Evolutionary conservation across 352 stramenopile species (phyloP), one percentile per base, ranked within the genome.

Genomic region (Thalassiosira exigua): DNA sequence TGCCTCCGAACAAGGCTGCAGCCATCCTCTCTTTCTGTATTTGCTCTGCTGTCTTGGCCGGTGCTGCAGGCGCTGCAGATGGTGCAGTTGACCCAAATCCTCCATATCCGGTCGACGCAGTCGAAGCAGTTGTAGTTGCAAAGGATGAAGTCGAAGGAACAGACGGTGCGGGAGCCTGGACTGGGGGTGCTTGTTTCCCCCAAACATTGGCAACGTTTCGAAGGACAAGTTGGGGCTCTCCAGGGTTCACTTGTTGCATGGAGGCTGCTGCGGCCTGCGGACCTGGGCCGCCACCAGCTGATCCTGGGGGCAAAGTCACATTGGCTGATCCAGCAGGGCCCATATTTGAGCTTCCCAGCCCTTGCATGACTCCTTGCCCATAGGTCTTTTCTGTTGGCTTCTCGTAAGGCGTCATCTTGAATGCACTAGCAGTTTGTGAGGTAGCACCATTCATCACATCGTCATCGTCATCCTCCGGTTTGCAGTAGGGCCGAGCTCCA

Each of bases 1-100:
- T 96, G 27, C 97, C 97, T 39, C 97, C 96, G 85, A 99, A 99
- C 53, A 99, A 93, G 5, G 96, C 96, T 11, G 96, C 97, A 41
- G 97, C 97, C 88, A 98, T 94, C 72, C 87, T 80, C 84, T 96
- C 92, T 70, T 95, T 95, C 64, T 96, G 88, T 9, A 90, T 67
- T 60, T 93, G 83, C 61, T 94, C 90, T 22, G 75, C 79, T 19
- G 90, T 89, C 69, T 94, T 95, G 41, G 67, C 36, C 42, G 75
- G 68, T 7, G 36, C 53, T 7, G 73, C 33, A 29, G 73, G 56
- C 26, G 66, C 39, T 22, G 60, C 19, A 41, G 75, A 32, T 33
- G 79, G 39, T 68, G 69, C 19, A 22, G 74, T 56, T 44, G 56
- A 69, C 39, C 75, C 72, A 59, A 75, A 86, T 21, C 67, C 71